These are phyloP conservation scores for Deuterostichococcus epilithicus DNA, from an alignment of 139 green algal species.

Conservation along the genomic window DNA sequence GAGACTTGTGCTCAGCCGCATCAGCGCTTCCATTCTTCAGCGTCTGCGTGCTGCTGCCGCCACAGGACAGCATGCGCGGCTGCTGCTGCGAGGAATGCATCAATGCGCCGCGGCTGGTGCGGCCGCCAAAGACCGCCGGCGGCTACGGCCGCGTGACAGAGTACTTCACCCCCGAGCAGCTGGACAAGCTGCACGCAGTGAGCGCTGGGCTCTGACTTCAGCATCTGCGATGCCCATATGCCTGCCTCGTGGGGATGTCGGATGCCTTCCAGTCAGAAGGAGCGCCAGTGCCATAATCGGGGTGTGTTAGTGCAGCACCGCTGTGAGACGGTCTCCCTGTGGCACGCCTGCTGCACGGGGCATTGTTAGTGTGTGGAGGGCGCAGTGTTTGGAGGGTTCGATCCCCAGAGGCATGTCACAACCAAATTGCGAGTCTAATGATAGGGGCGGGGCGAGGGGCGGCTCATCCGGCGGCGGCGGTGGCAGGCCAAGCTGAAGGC, in stretches of 20 bases:
- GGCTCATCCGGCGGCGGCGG: not conserved
- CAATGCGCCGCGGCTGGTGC: constrained; percentile 66
- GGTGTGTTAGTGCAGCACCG: not conserved
- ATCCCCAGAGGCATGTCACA: too few relatives aligned
- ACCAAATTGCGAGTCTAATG: not conserved
- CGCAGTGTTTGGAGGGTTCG: too few relatives aligned
- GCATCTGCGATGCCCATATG: too few relatives aligned
- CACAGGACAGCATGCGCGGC: constrained; percentile 18
- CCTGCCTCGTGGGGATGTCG: not conserved
- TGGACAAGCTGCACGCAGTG: not conserved
- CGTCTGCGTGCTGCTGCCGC: not conserved
- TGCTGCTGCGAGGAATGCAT: constrained; percentile 83
- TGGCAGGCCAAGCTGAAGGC: not conserved
- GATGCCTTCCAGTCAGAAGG: not conserved
- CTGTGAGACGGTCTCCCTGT: too few relatives aligned
- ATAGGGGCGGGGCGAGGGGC: constrained; percentile 3
- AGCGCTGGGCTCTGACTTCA: not conserved
- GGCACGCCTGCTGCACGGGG: not conserved
- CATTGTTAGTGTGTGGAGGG: not conserved
- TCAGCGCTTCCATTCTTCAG: too few relatives aligned
- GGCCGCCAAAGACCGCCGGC: constrained; percentile 59
- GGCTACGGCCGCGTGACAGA: constrained; percentile 45
- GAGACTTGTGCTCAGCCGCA: too few relatives aligned
- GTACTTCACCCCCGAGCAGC: constrained; percentile 18
- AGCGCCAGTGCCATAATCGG: not conserved